Conservation (phyloP, 805 yeast genomes). For the Cyberlindnera veronae region DNA sequence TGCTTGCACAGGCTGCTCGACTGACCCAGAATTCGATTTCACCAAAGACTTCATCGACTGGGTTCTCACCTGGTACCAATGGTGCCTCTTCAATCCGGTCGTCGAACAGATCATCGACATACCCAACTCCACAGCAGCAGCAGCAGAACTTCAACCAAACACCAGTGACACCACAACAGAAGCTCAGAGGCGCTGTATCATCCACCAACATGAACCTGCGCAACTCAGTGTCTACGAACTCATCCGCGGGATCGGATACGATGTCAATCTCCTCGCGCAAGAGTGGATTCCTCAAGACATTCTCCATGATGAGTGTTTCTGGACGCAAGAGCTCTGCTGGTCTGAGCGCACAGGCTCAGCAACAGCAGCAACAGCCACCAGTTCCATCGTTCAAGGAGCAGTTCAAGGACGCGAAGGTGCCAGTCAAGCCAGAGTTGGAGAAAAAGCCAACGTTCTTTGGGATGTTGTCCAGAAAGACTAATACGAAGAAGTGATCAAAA, state of each 20-base stretch:
- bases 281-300: slow-evolving; percentile 11
- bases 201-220: not conserved
- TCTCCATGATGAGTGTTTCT: slow-evolving; percentile 8
- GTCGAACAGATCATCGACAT: not conserved
- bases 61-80: too few species aligned
- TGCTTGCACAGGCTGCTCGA: not conserved
- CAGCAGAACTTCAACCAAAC: too few species aligned
- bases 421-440: not conserved
- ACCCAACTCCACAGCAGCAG: not conserved
- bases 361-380: not conserved
- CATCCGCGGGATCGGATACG: not conserved
- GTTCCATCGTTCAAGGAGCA: not conserved
- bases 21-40: not conserved
- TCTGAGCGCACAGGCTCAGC: not conserved
- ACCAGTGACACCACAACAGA: not conserved
- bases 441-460: slow-evolving; percentile 7
- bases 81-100: not conserved
- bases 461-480: slow-evolving; percentile 3
- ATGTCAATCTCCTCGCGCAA: slow-evolving; percentile 2
- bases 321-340: slow-evolving; percentile 3
- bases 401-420: not conserved
- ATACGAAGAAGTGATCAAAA: slow-evolving; percentile 3
- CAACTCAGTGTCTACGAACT: not conserved
- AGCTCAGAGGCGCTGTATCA: not conserved
- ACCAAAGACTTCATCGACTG: not conserved